Conservation (phyloP, 352 stramenopile species). For the Aphanomyces cochlioides region DNA sequence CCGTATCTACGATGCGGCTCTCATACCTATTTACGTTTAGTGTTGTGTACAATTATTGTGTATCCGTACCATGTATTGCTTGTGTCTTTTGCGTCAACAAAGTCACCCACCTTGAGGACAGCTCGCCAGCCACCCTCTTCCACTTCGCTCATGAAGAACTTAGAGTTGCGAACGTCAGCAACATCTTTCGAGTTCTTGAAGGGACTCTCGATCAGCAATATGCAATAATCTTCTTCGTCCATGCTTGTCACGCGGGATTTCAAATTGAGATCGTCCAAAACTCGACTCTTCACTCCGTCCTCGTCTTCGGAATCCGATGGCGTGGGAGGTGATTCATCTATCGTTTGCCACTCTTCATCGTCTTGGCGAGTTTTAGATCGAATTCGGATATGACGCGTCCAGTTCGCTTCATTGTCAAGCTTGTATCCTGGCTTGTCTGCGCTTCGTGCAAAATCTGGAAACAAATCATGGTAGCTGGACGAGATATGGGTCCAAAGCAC, state of each 20-base stretch:
- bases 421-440: neutral
- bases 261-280: constrained; percentile 51
- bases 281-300: neutral
- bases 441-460: constrained; percentile 8
- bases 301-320: constrained; percentile 1
- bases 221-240: constrained; percentile 53
- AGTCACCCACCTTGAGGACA: constrained; percentile 45
- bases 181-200: constrained; percentile 33
- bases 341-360: constrained; percentile 2
- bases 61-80: constrained; percentile 62
- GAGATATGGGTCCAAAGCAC: constrained; percentile 17
- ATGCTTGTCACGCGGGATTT: constrained; percentile 48
- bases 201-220: constrained; percentile 56
- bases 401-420: constrained; percentile 14
- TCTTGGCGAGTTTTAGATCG: constrained; percentile 10
- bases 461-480: neutral
- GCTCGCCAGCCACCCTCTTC: constrained; percentile 58
- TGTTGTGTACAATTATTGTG: too few species aligned
- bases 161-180: constrained; percentile 46
- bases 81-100: constrained; percentile 73
- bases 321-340: constrained; percentile 12
- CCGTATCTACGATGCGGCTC: constrained; percentile 50
- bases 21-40: constrained; percentile 43
- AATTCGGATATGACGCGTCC: neutral
- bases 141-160: constrained; percentile 61